Percentiles rank a stretch among this genome's conserved stretches.
Evolutionary conservation across 2,329 filamentous ascomycete species (phyloP).

Genomic region (Dichotomopilus funicola): DNA sequence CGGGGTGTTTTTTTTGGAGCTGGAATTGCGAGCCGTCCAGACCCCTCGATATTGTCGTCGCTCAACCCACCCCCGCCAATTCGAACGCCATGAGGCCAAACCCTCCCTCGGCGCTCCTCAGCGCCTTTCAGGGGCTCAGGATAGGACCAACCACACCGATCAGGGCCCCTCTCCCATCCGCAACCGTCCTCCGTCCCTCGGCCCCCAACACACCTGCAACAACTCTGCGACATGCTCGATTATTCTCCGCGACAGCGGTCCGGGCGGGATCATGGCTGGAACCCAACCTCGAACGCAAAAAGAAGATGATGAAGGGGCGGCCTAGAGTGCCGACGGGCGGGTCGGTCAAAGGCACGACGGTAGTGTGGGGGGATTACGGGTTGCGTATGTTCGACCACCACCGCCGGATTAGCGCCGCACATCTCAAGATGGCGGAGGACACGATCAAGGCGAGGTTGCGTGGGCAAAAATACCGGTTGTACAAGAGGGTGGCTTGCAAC

Average conservation of each 20-base stretch:
- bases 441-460: conserved; percentile 83
- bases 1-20: conserved; percentile 9
- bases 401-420: conserved; percentile 77
- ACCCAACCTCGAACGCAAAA: conserved; percentile 67
- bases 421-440: conserved; percentile 86
- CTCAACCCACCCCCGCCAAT: conserved; percentile 4
- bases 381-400: conserved; percentile 91
- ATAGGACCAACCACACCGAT: conserved; percentile 37
- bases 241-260: conserved; percentile 65
- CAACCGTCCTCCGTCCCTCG: conserved; percentile 28
- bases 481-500: conserved; percentile 85
- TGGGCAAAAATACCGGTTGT: conserved; percentile 87
- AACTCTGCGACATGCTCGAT: conserved; percentile 43
- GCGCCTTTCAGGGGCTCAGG: conserved; percentile 45
- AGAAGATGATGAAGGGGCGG: conserved; percentile 86
- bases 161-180: conserved; percentile 30
- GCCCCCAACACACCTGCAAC: conserved; percentile 25
- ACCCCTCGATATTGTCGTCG: conserved; percentile 2
- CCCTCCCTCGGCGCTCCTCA: conserved; percentile 38
- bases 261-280: conserved; percentile 70
- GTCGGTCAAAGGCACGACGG: conserved; percentile 84
- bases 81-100: conserved; percentile 39
- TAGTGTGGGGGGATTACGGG: conserved; percentile 94
- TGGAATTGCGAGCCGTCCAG: not conserved
- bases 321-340: conserved; percentile 85